Conservation (phyloP, 2,329 filamentous ascomycete species). For the Nakataea oryzae region DNA sequence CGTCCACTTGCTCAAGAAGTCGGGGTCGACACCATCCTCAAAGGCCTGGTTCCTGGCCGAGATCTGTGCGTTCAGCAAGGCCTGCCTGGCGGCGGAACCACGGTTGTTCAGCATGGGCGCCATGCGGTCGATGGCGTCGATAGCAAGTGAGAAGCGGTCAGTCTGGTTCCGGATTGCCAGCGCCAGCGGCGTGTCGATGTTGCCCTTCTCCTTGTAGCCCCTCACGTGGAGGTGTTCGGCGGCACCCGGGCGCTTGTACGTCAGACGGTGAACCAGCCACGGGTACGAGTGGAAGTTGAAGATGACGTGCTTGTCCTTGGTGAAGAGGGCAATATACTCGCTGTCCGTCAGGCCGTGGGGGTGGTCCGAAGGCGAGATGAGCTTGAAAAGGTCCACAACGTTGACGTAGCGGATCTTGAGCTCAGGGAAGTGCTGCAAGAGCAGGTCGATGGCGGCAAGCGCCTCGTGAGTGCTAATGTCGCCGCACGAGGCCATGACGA, state of each 20-base stretch:
- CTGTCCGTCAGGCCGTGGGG: conserved; percentile 59
- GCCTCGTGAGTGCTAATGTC: conserved; percentile 67
- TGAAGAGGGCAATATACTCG: conserved; percentile 63
- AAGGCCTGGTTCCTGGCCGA: conserved; percentile 53
- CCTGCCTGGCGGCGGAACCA: conserved; percentile 51
- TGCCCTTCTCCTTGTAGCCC: conserved; percentile 75
- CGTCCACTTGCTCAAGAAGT: conserved; percentile 49
- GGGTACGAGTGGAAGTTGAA: conserved; percentile 84
- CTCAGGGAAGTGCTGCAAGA: conserved; percentile 60
- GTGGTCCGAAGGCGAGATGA: conserved; percentile 60
- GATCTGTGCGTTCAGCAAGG: conserved; percentile 54
- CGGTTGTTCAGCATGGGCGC: conserved; percentile 48
- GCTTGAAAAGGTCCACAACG: conserved; percentile 70
- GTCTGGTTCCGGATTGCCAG: conserved; percentile 69
- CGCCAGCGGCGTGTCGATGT: conserved; percentile 73
- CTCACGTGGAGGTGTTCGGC: conserved; percentile 57
- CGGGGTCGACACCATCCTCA: conserved; percentile 60
- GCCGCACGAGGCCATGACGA: conserved; percentile 68
- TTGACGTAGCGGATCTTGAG: conserved; percentile 74
- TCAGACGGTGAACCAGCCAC: conserved; percentile 67
- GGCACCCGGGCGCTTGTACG: conserved; percentile 63
- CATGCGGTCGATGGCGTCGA: conserved; percentile 65
- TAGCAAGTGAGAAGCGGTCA: conserved; percentile 67
- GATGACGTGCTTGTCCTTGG: conserved; percentile 58
- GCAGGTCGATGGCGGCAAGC: conserved; percentile 62